These are phyloP conservation scores for Pelargonium nanum DNA, from an alignment of 345 rosid species.

Conservation along the genomic window DNA sequence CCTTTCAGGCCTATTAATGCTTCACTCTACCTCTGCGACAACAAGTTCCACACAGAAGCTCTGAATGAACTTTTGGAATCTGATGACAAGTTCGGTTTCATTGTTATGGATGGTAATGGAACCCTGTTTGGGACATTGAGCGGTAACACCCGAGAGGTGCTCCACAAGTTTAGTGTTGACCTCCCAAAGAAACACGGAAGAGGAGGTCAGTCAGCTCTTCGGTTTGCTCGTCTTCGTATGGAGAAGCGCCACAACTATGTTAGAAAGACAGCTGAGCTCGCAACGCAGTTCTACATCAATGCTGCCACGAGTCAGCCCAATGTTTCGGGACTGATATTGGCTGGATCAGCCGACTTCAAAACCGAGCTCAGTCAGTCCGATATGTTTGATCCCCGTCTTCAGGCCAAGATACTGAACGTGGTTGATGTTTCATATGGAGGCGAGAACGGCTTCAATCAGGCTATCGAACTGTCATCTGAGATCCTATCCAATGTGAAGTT, in stretches of 20 bases:
- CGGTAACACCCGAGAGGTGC: slow-evolving; percentile 61
- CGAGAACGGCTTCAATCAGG: slow-evolving; percentile 69
- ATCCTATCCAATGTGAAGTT: slow-evolving; percentile 58
- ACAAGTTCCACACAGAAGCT: slow-evolving; percentile 71
- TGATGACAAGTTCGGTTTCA: slow-evolving; percentile 69
- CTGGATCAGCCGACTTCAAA: slow-evolving; percentile 72
- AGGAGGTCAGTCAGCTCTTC: slow-evolving; percentile 73
- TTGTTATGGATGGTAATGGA: slow-evolving; percentile 72
- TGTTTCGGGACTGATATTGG: slow-evolving; percentile 53
- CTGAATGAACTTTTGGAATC: slow-evolving; percentile 61
- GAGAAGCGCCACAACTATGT: slow-evolving; percentile 80
- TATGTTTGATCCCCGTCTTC: slow-evolving; percentile 68
- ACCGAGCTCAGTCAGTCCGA: slow-evolving; percentile 68
- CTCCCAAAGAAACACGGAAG: slow-evolving; percentile 71
- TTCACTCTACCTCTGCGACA: slow-evolving; percentile 60
- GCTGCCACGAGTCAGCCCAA: slow-evolving; percentile 66
- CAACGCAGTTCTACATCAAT: slow-evolving; percentile 53
- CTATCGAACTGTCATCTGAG: slow-evolving; percentile 60
- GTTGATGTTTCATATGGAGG: slow-evolving; percentile 71
- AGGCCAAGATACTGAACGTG: slow-evolving; percentile 57
- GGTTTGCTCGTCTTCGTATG: slow-evolving; percentile 72
- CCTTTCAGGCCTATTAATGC: slow-evolving; percentile 70
- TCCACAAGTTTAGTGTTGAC: slow-evolving; percentile 57
- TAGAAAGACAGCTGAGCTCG: slow-evolving; percentile 67
- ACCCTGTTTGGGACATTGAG: slow-evolving; percentile 68